A percentile compares a stretch with the other conserved stretches of the same genome.
Conservation (phyloP, 108 stramenopile genomes). For the Epithemia pelagica region DNA sequence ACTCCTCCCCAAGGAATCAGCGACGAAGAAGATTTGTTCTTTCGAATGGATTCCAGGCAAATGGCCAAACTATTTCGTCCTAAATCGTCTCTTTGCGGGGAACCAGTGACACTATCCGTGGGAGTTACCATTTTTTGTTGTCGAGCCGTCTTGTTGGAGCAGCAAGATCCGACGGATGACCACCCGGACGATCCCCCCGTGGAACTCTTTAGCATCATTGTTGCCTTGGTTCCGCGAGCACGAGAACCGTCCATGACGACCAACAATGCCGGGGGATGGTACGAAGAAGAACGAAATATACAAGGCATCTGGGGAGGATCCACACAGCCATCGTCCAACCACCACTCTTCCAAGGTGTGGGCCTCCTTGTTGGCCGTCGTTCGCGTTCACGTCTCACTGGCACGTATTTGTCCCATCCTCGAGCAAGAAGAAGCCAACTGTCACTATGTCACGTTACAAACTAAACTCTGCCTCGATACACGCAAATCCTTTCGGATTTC, state of each 20-base stretch:
- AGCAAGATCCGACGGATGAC: constrained; percentile 7
- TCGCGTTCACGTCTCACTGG: constrained; percentile 63
- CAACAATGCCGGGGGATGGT: constrained; percentile 22
- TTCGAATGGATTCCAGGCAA: constrained; percentile 60
- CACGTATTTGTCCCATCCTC: constrained; percentile 61
- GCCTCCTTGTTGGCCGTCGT: constrained; percentile 43
- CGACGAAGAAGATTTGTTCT: constrained; percentile 56
- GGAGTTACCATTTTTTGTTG: constrained; percentile 82
- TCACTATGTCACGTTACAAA: constrained; percentile 63
- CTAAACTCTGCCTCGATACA: constrained; percentile 33
- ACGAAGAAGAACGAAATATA: constrained; percentile 14
- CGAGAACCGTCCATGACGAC: neutral
- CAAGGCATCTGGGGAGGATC: constrained; percentile 4
- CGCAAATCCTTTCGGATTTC: constrained; percentile 23
- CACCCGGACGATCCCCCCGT: constrained; percentile 17
- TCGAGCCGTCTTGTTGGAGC: constrained; percentile 58
- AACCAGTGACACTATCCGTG: constrained; percentile 70
- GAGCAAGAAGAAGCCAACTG: constrained; percentile 75
- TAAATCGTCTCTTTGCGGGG: constrained; percentile 65
- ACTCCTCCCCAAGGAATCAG: constrained; percentile 21
- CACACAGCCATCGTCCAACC: neutral
- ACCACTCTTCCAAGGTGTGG: constrained; percentile 9
- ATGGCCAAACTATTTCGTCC: constrained; percentile 84
- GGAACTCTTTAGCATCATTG: constrained; percentile 66
- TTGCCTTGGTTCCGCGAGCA: constrained; percentile 47